Evolutionary conservation across 306 rosid species (phyloP).

Genomic region (Begonia masoniana): DNA sequence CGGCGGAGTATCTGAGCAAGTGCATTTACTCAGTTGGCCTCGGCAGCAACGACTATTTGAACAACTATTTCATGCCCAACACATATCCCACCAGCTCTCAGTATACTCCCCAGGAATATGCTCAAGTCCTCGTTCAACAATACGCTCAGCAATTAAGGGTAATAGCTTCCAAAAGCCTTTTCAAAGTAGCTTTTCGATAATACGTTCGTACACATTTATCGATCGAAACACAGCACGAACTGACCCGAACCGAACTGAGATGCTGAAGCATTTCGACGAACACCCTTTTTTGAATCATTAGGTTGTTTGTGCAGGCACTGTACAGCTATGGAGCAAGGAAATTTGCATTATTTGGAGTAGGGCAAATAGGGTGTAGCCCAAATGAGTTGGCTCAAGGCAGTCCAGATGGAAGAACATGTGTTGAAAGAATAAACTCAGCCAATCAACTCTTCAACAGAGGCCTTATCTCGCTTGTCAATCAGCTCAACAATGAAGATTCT

Average conservation of each 20-base stretch:
- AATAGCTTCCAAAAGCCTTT: no score
- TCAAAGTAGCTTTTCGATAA: no score
- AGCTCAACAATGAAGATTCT: constrained; percentile 40
- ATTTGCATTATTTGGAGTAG: constrained; percentile 73
- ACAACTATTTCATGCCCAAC: constrained; percentile 90
- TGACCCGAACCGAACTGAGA: no score
- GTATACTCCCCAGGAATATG: constrained; percentile 60
- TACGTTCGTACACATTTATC: no score
- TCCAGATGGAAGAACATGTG: constrained; percentile 72
- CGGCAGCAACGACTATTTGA: constrained; percentile 94
- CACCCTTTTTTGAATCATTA: no score
- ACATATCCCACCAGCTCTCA: constrained; percentile 42
- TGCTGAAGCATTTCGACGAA: no score
- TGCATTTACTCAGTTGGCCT: constrained; percentile 81
- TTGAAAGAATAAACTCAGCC: constrained; percentile 58
- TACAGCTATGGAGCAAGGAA: constrained; percentile 85
- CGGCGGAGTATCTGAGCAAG: constrained; percentile 50
- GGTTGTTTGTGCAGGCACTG: constrained; percentile 25
- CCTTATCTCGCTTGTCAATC: constrained; percentile 50
- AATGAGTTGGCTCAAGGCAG: constrained; percentile 70
- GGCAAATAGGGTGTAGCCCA: constrained; percentile 88
- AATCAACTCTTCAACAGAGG: constrained; percentile 61
- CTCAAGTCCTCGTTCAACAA: constrained; percentile 48
- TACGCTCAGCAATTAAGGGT: constrained; percentile 55
- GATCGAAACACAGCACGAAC: no score